Evolutionary conservation across 371 early-diverging fungal genomes (phyloP).

Genomic region (Actinomortierella wolfii): DNA sequence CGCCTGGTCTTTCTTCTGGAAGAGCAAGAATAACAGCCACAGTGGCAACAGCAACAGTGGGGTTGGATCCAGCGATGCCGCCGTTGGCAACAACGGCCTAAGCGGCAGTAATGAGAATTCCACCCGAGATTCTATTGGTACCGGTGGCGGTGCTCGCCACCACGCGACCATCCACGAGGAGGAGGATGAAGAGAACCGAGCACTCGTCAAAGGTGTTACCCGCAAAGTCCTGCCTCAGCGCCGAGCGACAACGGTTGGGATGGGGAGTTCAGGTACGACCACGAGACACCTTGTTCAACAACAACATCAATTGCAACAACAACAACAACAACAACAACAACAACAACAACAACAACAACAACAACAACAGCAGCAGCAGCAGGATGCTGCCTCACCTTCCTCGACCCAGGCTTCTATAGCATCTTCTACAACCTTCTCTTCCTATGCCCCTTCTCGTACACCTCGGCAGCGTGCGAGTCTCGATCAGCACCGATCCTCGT

Average conservation of each 20-base stretch:
- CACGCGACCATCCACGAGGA: constrained; percentile 35
- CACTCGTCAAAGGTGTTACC: constrained; percentile 33
- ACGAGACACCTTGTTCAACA: not conserved
- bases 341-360: not conserved
- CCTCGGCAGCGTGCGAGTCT: no score
- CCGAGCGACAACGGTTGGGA: constrained; percentile 13
- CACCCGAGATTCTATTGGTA: not conserved
- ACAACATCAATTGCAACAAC: constrained; percentile 9
- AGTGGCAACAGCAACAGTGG: constrained; percentile 5
- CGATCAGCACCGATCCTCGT: no score
- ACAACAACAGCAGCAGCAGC: not conserved
- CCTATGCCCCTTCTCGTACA: no score
- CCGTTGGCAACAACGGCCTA: not conserved
- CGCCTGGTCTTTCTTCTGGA: constrained; percentile 39
- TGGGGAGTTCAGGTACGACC: no score
- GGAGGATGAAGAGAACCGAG: constrained; percentile 33
- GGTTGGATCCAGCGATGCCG: not conserved
- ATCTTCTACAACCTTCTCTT: no score
- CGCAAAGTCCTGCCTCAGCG: constrained; percentile 41
- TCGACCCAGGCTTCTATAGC: no score
- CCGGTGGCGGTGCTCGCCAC: not conserved
- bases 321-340: constrained; percentile 4
- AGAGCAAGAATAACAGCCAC: constrained; percentile 7
- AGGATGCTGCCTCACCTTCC: not conserved
- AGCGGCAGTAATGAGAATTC: not conserved